A percentile compares a stretch with the other conserved stretches of the same genome.
phyloP scores from a whole-genome alignment of 108 stramenopile species.

The Skeletonema grethae region DNA sequence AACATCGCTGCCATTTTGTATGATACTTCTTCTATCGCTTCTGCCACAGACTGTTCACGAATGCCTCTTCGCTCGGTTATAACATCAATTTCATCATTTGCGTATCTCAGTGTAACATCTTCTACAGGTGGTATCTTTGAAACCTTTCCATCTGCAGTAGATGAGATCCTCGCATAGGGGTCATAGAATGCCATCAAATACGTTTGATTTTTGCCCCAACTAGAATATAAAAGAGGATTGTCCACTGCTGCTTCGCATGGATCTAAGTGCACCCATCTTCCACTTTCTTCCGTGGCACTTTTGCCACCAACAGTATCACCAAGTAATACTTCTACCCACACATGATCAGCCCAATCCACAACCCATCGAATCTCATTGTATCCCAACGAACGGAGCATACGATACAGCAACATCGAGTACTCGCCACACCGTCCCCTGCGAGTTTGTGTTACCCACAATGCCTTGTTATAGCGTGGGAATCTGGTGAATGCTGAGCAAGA shows the following conservation, averaged over 20 bases:
- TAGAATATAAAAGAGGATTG: slow-evolving; percentile 60
- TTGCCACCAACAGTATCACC: not conserved
- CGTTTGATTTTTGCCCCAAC: slow-evolving; percentile 75
- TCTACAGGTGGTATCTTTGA: slow-evolving; percentile 30
- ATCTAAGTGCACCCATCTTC: slow-evolving; percentile 70
- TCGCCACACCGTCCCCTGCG: slow-evolving; percentile 67
- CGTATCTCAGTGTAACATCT: slow-evolving; percentile 50
- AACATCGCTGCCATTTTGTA: slow-evolving; percentile 15
- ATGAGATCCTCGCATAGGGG: slow-evolving; percentile 13
- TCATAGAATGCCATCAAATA: slow-evolving; percentile 65
- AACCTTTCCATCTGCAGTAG: slow-evolving; percentile 12
- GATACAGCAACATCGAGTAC: slow-evolving; percentile 64
- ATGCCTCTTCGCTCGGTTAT: slow-evolving; percentile 55
- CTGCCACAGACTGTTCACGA: slow-evolving; percentile 6
- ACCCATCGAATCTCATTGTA: slow-evolving; percentile 61
- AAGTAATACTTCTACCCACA: slow-evolving; percentile 61
- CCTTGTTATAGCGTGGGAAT: slow-evolving; percentile 71
- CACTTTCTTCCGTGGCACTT: not conserved
- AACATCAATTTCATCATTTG: slow-evolving; percentile 29
- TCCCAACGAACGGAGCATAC: slow-evolving; percentile 55
- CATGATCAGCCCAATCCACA: slow-evolving; percentile 78
- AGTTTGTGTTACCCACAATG: slow-evolving; percentile 40
- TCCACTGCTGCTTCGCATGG: slow-evolving; percentile 75
- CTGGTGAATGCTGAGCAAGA: slow-evolving; percentile 56
- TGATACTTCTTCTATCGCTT: slow-evolving; percentile 24